Evolutionary conservation across 225 moss, liverwort and hornwort species (phyloP).

Genomic region (Climacium dendroides): DNA sequence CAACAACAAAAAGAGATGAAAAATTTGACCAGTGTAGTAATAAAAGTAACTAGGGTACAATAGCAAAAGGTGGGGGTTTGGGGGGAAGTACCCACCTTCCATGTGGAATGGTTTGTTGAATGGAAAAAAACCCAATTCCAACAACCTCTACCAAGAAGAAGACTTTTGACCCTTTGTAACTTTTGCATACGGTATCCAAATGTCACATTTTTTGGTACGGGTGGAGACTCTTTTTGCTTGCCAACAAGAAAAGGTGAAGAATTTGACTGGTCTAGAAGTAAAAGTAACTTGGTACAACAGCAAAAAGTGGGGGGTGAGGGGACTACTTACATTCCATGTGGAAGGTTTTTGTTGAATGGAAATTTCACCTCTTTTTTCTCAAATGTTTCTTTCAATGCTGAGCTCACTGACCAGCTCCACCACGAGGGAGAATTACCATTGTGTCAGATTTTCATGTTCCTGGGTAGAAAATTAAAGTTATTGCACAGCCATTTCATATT

Average conservation of each 20-base stretch:
- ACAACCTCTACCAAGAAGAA: background rate
- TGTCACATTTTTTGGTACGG: background rate
- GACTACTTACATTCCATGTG: background rate
- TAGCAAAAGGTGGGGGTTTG: background rate
- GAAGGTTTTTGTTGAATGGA: background rate
- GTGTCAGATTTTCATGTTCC: background rate
- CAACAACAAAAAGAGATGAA: background rate
- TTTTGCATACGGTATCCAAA: background rate
- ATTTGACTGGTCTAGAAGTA: background rate
- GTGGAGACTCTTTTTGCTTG: background rate
- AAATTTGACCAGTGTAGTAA: background rate
- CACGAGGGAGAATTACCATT: background rate
- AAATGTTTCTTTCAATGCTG: background rate
- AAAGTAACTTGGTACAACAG: background rate
- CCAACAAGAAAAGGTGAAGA: no score
- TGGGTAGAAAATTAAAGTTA: background rate
- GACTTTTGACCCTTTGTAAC: accelerated
- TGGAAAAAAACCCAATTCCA: background rate
- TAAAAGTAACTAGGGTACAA: background rate
- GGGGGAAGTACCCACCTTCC: background rate
- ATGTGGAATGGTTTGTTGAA: background rate
- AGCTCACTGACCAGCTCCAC: background rate
- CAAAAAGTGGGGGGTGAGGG: background rate
- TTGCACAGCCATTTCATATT: background rate
- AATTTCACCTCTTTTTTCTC: background rate